phyloP scores from a whole-genome alignment of 2,329 filamentous ascomycete species.

The Parastagonospora avenae region DNA sequence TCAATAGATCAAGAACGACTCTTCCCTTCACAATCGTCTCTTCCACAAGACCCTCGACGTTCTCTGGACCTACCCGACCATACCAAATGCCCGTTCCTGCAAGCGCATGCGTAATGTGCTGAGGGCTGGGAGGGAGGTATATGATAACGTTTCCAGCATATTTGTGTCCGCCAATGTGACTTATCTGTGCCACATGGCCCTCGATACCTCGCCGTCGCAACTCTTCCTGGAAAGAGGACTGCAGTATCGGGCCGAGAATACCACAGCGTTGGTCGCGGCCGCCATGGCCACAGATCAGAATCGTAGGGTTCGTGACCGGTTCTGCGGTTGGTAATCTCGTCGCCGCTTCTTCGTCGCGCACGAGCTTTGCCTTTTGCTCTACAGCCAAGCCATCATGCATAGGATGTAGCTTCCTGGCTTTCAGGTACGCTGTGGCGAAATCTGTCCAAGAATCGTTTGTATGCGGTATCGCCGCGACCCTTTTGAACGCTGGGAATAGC shows the following conservation, averaged over 20 bases:
- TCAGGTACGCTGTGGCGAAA: conserved; percentile 69
- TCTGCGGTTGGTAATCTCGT: conserved; percentile 60
- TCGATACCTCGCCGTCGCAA: conserved; percentile 57
- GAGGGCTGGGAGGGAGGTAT: conserved; percentile 67
- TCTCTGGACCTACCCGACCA: conserved; percentile 73
- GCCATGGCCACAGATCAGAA: conserved; percentile 88
- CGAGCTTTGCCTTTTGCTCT: conserved; percentile 53
- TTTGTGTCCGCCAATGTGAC: conserved; percentile 84
- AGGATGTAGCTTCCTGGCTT: conserved; percentile 66
- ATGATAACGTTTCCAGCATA: conserved; percentile 85
- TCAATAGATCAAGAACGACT: conserved; percentile 72
- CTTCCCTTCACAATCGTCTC: conserved; percentile 72
- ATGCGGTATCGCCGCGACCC: conserved; percentile 72
- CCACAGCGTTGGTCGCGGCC: conserved; percentile 84
- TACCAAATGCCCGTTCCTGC: conserved; percentile 82
- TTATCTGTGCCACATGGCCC: conserved; percentile 72
- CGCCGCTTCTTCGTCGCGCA: conserved; percentile 56
- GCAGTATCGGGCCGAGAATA: conserved; percentile 74
- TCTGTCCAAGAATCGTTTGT: conserved; percentile 60
- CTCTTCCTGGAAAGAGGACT: conserved; percentile 69
- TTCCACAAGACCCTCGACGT: conserved; percentile 75
- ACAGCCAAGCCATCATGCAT: conserved; percentile 63
- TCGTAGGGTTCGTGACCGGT: conserved; percentile 39
- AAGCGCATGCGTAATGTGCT: conserved; percentile 57
- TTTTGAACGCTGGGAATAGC: conserved; percentile 82